These are phyloP conservation scores for Cetraspora pellucida DNA, from an alignment of 192 early-diverging fungal genomes.

Conservation along the genomic window DNA sequence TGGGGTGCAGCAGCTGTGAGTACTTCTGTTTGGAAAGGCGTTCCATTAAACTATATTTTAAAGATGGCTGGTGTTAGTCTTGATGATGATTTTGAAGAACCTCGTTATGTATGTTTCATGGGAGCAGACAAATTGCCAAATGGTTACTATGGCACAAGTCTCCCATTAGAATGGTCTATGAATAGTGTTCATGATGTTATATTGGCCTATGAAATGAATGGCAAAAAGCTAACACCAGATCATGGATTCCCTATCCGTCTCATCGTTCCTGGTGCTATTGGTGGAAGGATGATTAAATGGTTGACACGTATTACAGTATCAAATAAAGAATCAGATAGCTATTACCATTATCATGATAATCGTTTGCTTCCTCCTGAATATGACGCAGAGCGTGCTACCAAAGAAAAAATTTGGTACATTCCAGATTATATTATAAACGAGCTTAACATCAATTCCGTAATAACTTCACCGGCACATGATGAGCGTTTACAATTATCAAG, in stretches of 20 bases:
- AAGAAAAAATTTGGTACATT: constrained; percentile 52
- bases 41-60: constrained; percentile 54
- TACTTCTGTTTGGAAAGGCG: constrained; percentile 65
- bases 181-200: constrained; percentile 71
- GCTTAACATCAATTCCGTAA: constrained; percentile 78
- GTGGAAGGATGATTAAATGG: constrained; percentile 89
- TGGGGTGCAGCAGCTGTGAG: constrained; percentile 60
- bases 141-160: constrained; percentile 77
- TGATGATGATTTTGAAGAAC: constrained; percentile 25
- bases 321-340: constrained; percentile 59
- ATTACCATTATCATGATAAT: constrained; percentile 84
- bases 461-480: constrained; percentile 66
- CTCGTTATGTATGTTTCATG: constrained; percentile 57
- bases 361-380: constrained; percentile 80
- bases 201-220: constrained; percentile 83
- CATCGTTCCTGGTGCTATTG: constrained; percentile 86
- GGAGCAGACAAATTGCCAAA: constrained; percentile 64
- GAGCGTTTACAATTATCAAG: constrained; percentile 38
- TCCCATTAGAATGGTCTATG: constrained; percentile 66
- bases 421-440: constrained; percentile 74
- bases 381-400: constrained; percentile 51
- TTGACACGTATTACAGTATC: constrained; percentile 61
- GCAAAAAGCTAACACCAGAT: constrained; percentile 68
- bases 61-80: constrained; percentile 39
- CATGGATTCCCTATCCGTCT: constrained; percentile 87